Conservation (phyloP, 768 basidiomycete genomes). For the Leucosporidium scottii region DNA sequence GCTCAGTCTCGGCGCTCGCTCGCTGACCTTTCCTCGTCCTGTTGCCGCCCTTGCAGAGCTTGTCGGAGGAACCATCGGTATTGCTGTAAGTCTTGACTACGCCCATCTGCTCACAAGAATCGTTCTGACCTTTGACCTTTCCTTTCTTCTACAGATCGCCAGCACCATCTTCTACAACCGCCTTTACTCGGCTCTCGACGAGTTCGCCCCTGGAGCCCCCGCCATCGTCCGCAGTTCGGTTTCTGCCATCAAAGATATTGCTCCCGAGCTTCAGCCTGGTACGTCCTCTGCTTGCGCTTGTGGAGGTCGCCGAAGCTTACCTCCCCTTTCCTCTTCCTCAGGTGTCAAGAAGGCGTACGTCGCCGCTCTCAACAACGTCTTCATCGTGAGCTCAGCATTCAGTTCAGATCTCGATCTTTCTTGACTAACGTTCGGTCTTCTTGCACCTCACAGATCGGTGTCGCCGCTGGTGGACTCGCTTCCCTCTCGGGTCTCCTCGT, state of each 20-base stretch:
- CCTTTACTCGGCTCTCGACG: conserved; percentile 34
- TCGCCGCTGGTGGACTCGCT: neutral
- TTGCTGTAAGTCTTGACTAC: neutral
- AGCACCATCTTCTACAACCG: conserved; percentile 10
- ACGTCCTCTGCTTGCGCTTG: no score
- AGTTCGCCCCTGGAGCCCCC: conserved; percentile 29
- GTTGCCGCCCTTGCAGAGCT: neutral
- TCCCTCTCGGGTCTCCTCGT: neutral
- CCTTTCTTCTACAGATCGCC: conserved; percentile 28
- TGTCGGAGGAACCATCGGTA: neutral
- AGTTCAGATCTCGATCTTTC: neutral
- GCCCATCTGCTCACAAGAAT: conserved; percentile 22
- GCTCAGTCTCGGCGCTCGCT: no score
- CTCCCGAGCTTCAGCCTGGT: conserved; percentile 21
- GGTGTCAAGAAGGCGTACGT: conserved; percentile 34
- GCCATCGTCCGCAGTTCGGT: conserved; percentile 38
- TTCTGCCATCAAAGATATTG: conserved; percentile 39
- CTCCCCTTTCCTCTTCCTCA: no score
- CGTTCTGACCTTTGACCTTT: conserved; percentile 32
- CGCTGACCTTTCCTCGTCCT: neutral
- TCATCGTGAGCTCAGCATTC: conserved; percentile 40
- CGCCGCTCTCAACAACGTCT: conserved; percentile 36
- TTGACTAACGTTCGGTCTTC: conserved; percentile 26
- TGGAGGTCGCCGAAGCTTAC: no score
- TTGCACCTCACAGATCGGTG: conserved; percentile 1